Base-by-base conservation (phyloP, 345 rosid genomes). In the Limnanthes douglasii region DNA sequence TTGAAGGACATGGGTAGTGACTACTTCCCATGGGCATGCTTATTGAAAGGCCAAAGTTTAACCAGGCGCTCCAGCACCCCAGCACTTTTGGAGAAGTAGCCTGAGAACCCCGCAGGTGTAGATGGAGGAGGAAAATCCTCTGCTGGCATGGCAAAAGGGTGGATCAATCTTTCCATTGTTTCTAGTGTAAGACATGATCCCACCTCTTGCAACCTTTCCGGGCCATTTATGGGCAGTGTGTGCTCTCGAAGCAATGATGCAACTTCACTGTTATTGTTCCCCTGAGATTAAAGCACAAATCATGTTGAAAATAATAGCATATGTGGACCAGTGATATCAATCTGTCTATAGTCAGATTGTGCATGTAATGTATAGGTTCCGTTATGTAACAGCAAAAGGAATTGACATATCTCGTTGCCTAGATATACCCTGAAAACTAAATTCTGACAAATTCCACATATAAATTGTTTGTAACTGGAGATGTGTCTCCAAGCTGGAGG, bases 91-190 rank as follows among this genome's bases (percentile, higher is more conserved):
- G 93, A 57, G 46, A 92, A 92, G 62, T 85, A 81, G 34, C 96
- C 99, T 0, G 99, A 63, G 83, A 92, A 92, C 11, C 99, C 96
- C 5, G 73, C 96, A 0, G 96, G 96, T 7, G 45, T 53, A n/a
- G 78, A 42, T 2, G 96, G 67, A 6, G 99, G 99, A 35, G 99
- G 99, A 37, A 92, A 92, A 50, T 92, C 99, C 34, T 92, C 99
- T 0, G 96, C 81, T 0, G 96, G 99, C 96, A 92, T 85, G 4
- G 95, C 99, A 39, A 92, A 92, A 1, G 83, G 78, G 31, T 84
- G 81, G 41, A 92, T 46, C 95, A 92, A 78, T 64, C 50, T 81
- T 68, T 92, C 96, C 90, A 85, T 71, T 66, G 73, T 75, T 60
- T 78, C 95, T 23, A 92, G 69, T 16, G 95, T 75, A 36, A 78